A percentile compares a stretch with the other conserved stretches of the same genome.
Conservation (phyloP, 768 basidiomycete genomes). For the Boletus vinaceobasis region DNA sequence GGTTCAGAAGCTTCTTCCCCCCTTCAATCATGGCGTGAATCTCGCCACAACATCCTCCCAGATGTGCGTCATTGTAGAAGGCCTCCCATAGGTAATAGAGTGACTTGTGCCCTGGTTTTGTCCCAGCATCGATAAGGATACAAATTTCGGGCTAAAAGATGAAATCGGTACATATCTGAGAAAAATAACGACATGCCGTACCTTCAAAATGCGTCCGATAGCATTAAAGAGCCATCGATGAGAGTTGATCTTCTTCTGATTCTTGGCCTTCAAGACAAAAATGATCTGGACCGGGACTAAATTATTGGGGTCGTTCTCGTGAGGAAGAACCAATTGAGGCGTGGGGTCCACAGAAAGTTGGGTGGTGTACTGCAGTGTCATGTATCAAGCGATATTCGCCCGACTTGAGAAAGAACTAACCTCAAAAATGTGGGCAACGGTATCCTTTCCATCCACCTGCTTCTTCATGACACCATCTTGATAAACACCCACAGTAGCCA, state of each 20-base stretch:
- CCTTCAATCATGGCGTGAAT: constrained; percentile 97
- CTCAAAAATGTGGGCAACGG: constrained; percentile 94
- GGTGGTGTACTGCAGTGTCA: constrained; percentile 75
- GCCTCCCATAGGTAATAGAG: constrained; percentile 96
- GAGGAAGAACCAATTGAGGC: constrained; percentile 88
- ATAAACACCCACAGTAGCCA: constrained; percentile 89
- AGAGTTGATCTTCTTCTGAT: constrained; percentile 94
- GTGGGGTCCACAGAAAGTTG: constrained; percentile 90
- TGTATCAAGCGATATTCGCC: constrained; percentile 3
- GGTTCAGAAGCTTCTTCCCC: constrained; percentile 87
- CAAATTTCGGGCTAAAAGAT: constrained; percentile 77
- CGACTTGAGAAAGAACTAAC: constrained; percentile 35
- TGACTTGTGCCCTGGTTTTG: constrained; percentile 93
- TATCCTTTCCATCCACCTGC: constrained; percentile 82
- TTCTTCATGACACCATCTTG: constrained; percentile 97
- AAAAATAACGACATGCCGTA: constrained; percentile 27
- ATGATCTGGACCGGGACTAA: constrained; percentile 92
- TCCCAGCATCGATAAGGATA: constrained; percentile 92
- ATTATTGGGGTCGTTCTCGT: constrained; percentile 86
- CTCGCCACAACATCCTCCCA: constrained; percentile 91
- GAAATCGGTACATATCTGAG: not conserved
- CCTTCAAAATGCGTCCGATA: constrained; percentile 77
- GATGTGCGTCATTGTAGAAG: constrained; percentile 73
- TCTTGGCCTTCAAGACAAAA: constrained; percentile 87
- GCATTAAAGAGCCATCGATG: constrained; percentile 97